Base-by-base conservation (phyloP, 2,329 filamentous ascomycete genomes). In the Calonectria ilicicola region DNA sequence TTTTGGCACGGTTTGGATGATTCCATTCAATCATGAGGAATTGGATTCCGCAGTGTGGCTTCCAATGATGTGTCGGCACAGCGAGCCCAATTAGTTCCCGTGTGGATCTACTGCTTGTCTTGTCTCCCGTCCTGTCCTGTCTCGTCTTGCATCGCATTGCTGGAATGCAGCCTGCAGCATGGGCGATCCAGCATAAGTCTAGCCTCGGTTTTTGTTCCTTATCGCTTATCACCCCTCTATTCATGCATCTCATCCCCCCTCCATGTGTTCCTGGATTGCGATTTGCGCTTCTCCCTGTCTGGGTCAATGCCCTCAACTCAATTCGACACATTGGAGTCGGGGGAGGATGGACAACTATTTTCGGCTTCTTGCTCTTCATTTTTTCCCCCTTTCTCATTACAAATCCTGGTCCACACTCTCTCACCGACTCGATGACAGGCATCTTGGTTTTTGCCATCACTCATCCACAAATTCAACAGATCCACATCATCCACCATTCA, bases 211-310 rank as follows among this genome's bases (percentile, higher is more conserved):
- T 27, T 44, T 47, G 38, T 35, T 17, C 44, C 68, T 74, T 78
- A 74, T 77, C 51, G 29, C 70, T 73, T 70, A 75, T 75, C 73
- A 77, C 76, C 73, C 70, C 75, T 74, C 72, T 44, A 42, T 46
- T 46, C 47, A 51, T 46, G 47, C 66, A 46, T 66, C 64, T 68
- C 69, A 65, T 64, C 21, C 35, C 29, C 49, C 60, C 56, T 58
- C 53, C 21, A 19, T 60, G n/a, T 60, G 53, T 60, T 60, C 53
- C 53, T 60, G 53, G 32, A 60, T 60, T 60, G 53, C 35, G 21
- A 49, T 46, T 26, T 53, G 35, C 53, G 44, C 68, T 66, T 46
- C 69, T 51, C 40, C 53, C 14, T 26, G 32, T 62, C 68, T 47
- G 23, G 23, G 32, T 60, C 40, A 44, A 51, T 32, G 21, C 23